Base-by-base conservation (phyloP, 2,329 filamentous ascomycete species). In the Hypoxylon sp. region DNA sequence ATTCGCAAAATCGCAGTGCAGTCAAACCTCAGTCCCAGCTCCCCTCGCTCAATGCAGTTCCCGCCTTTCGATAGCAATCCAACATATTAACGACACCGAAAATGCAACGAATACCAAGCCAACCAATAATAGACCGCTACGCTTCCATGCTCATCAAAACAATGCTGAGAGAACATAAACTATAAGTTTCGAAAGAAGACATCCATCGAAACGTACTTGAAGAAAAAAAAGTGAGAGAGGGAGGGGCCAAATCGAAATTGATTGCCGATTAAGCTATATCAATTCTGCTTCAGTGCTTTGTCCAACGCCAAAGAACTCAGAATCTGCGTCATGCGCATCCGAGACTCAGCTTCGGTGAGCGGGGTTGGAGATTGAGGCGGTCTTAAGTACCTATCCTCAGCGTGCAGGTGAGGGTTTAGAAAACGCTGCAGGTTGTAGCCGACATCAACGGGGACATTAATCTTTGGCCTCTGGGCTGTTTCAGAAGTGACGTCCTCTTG, bases 381-480 rank as follows among this genome's bases (percentile, higher is more conserved):
- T 31, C 74, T 70, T 37, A 75, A 58, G 46, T 70, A 22, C n/a
- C 68, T 66, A 66, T 75, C 75, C 26, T 75, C 74, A 8, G 68
- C 61, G 46, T 76, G 75, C 14, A 67, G 64, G 19, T 75, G 70
- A 35, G 75, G 68, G 52, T 76, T 73, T 24, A 74, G 52, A 59
- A 72, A 77, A n/a, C 75, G 72, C 29, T 74, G 68, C 47, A 77
- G 47, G 52, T 67, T 76, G 60, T 77, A 77, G n/a, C 65, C 58
- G 8, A 70, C 47, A 37, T 77, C 75, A 19, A 65, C 63, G 3
- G 74, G 74, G 13, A 75, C 75, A 42, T 73, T 62, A 44, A 77
- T 48, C 1, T 53, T 50, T 0, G 75, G 73, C 8, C 71, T 69
- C 39, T 70, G 66, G 29, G 46, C 44, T 17, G 31, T 22, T 52